Conservation (phyloP, 768 basidiomycete genomes). For the Podaxis pistillaris region DNA sequence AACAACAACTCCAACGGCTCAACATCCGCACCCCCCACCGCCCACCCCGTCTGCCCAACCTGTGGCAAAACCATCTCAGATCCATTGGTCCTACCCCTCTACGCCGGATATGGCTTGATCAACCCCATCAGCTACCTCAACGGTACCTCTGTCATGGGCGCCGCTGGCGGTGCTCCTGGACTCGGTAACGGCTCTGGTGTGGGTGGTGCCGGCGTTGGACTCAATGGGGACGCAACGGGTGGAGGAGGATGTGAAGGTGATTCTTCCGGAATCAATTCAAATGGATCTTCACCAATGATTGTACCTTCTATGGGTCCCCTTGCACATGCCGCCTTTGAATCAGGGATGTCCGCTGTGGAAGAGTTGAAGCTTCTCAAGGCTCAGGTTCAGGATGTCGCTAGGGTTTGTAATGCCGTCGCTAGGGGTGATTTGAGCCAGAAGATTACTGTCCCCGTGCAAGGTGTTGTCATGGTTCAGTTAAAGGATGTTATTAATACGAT, state of each 20-base stretch:
- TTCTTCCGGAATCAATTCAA: constrained; percentile 39
- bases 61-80: constrained; percentile 54
- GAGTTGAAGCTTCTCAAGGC: constrained; percentile 76
- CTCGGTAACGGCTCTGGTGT: background rate
- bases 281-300: constrained; percentile 43
- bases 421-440: constrained; percentile 69
- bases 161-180: background rate
- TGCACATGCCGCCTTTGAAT: constrained; percentile 43
- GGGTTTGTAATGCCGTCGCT: constrained; percentile 76
- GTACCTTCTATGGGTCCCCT: constrained; percentile 49
- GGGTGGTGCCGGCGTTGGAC: background rate
- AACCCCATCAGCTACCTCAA: background rate
- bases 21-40: constrained; percentile 45
- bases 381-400: constrained; percentile 75
- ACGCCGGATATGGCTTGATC: constrained; percentile 14
- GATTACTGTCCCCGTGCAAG: constrained; percentile 72
- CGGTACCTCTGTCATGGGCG: background rate
- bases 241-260: background rate
- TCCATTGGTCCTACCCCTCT: constrained; percentile 32
- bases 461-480: constrained; percentile 72
- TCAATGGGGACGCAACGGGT: background rate
- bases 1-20: constrained; percentile 19
- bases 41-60: constrained; percentile 49
- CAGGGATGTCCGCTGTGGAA: constrained; percentile 48
- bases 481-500: constrained; percentile 72